phyloP scores from a whole-genome alignment of 495 filamentous ascomycete species.

The Talaromyces ruber region DNA sequence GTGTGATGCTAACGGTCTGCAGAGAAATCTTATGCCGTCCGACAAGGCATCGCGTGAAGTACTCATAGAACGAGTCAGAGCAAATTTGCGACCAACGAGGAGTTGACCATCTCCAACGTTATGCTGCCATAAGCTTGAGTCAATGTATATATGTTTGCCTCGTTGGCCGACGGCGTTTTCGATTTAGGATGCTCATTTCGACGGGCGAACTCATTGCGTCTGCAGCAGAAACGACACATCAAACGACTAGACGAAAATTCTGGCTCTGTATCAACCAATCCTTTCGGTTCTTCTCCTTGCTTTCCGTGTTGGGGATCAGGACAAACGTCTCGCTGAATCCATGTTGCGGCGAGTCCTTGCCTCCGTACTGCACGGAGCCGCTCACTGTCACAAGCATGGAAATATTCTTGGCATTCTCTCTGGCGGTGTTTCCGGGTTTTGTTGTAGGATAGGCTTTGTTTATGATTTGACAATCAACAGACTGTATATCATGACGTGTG shows the following conservation, averaged over 20 bases:
- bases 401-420: constrained; percentile 45
- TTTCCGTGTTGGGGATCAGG: constrained; percentile 63
- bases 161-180: neutral
- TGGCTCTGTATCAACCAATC: constrained; percentile 66
- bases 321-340: constrained; percentile 70
- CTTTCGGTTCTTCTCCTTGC: constrained; percentile 36
- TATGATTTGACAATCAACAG: constrained; percentile 64
- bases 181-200: neutral
- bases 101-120: neutral
- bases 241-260: constrained; percentile 58
- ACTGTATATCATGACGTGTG: constrained; percentile 54
- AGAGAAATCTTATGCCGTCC: constrained; percentile 69
- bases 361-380: constrained; percentile 57
- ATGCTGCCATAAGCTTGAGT: neutral
- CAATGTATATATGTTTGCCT: constrained; percentile 9
- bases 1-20: constrained; percentile 3
- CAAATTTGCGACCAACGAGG: constrained; percentile 55
- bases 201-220: neutral
- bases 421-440: constrained; percentile 25
- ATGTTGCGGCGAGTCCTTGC: constrained; percentile 45
- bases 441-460: constrained; percentile 51
- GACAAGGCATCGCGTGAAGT: constrained; percentile 61
- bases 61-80: constrained; percentile 69
- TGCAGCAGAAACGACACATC: constrained; percentile 9
- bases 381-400: constrained; percentile 60